A percentile compares a stretch with the other conserved stretches of the same genome.
Evolutionary conservation across 108 stramenopile species (phyloP).

Genomic region (Discostella stelligeroides): DNA sequence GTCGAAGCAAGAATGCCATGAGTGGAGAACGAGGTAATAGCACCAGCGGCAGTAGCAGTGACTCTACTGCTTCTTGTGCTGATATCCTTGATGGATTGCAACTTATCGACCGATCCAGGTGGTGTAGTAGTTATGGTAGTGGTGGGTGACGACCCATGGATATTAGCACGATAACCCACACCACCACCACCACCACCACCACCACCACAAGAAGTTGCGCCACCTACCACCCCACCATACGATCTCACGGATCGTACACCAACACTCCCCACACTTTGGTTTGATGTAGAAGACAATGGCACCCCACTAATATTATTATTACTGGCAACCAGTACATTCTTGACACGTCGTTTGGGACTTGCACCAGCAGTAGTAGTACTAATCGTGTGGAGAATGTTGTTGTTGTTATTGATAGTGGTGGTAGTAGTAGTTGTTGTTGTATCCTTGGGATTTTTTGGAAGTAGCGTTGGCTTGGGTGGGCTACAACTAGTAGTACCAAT

Average conservation of each 20-base stretch:
- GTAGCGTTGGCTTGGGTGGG: not conserved
- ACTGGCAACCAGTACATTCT: not conserved
- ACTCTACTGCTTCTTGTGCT: too few relatives aligned
- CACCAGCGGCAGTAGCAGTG: too few relatives aligned
- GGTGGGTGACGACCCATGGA: not conserved
- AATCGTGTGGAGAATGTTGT: not conserved
- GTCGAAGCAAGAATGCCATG: not conserved
- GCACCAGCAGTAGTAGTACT: too few relatives aligned
- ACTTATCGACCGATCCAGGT: not conserved
- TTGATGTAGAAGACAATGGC: not conserved
- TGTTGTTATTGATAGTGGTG: not conserved
- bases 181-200: not conserved
- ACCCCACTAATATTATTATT: not conserved
- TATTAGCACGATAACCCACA: not conserved
- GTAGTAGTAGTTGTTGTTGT: not conserved
- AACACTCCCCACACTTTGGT: not conserved
- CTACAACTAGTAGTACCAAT: not conserved
- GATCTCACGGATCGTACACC: too few relatives aligned
- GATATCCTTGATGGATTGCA: slow-evolving; percentile 1
- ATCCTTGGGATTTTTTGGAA: slow-evolving; percentile 3
- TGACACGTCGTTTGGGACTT: slow-evolving; percentile 2
- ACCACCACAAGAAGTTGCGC: too few relatives aligned
- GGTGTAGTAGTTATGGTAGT: too few relatives aligned
- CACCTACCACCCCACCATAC: too few relatives aligned
- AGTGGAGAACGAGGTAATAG: too few relatives aligned